A percentile compares a stretch with the other conserved stretches of the same genome.
Conservation (phyloP, 441 rosid genomes). For the Bruguiera hainesii region DNA sequence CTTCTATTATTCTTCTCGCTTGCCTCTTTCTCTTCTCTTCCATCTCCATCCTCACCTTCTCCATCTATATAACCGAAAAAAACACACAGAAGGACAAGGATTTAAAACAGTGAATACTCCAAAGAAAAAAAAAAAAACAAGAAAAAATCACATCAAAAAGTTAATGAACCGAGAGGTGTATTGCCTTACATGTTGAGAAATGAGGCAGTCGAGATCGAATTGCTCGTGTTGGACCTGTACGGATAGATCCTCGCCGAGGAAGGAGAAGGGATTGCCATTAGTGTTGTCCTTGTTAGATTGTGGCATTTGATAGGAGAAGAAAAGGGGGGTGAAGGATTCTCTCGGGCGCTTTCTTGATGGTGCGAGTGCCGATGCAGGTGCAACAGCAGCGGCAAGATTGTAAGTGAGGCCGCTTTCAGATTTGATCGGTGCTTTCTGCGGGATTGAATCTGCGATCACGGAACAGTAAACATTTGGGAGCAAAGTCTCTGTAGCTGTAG, state of each 20-base stretch:
- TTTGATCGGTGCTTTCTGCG: constrained; percentile 43
- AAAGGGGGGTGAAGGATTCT: constrained; percentile 34
- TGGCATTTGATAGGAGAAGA: constrained; percentile 22
- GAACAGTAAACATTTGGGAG: constrained; percentile 46
- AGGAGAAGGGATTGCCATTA: constrained; percentile 35
- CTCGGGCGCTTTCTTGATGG: constrained; percentile 59
- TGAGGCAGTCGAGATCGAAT: constrained; percentile 51
- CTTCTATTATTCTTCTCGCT: constrained; percentile 49
- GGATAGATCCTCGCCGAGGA: constrained; percentile 65
- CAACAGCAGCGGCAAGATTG: constrained; percentile 20
- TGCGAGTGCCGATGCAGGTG: no score
- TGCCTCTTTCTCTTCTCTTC: constrained; percentile 61
- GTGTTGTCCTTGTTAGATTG: constrained; percentile 10
- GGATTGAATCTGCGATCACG: constrained; percentile 34
- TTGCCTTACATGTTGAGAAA: constrained; percentile 61
- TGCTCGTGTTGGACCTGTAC: constrained; percentile 65
- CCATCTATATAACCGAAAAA: constrained; percentile 40
- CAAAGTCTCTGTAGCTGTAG: constrained; percentile 30
- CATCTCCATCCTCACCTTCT: constrained; percentile 64
- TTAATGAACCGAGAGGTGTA: not conserved
- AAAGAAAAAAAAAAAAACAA: not conserved
- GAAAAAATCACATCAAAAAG: not conserved
- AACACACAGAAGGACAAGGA: not conserved
- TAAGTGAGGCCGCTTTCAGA: constrained; percentile 60
- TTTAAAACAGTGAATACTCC: not conserved